phyloP scores from a whole-genome alignment of 306 rosid species.

The Ormosia semicastrata region DNA sequence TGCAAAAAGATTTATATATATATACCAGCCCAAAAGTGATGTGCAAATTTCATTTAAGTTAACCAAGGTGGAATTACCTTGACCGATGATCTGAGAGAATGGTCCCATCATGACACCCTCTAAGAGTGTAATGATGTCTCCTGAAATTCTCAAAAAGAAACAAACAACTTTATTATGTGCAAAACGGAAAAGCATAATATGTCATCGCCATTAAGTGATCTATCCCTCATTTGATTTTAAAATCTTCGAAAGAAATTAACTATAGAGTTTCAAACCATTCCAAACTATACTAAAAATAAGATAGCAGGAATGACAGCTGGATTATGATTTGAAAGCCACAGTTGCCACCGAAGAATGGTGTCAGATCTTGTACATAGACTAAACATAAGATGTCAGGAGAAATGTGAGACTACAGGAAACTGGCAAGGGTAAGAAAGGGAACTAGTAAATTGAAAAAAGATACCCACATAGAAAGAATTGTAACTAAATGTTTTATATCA shows the following conservation, averaged over 20 bases:
- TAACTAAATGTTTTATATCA: not conserved
- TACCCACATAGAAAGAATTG: not conserved
- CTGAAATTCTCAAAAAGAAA: constrained; percentile 40
- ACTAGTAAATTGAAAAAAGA: not conserved
- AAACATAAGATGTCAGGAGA: not conserved
- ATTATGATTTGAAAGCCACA: not conserved
- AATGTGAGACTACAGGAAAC: not conserved
- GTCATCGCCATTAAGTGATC: not conserved
- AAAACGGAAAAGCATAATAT: not conserved
- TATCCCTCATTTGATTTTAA: not conserved
- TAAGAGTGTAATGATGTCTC: constrained; percentile 63
- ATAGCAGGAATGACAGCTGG: not conserved
- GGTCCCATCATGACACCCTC: constrained; percentile 74
- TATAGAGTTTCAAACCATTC: constrained; percentile 2
- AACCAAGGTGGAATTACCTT: constrained; percentile 43
- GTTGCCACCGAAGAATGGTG: not conserved
- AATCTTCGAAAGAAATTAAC: constrained; percentile 15
- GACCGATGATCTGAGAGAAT: constrained; percentile 78
- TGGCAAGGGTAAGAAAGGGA: not conserved
- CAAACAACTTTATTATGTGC: not conserved
- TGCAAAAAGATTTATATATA: not conserved
- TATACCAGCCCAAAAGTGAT: not conserved
- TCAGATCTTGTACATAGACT: too few species aligned
- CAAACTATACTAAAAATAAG: not conserved
- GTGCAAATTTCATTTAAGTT: not conserved